Base-by-base conservation (phyloP, 768 basidiomycete genomes). In the Rhodosporidiobolus sp. region DNA sequence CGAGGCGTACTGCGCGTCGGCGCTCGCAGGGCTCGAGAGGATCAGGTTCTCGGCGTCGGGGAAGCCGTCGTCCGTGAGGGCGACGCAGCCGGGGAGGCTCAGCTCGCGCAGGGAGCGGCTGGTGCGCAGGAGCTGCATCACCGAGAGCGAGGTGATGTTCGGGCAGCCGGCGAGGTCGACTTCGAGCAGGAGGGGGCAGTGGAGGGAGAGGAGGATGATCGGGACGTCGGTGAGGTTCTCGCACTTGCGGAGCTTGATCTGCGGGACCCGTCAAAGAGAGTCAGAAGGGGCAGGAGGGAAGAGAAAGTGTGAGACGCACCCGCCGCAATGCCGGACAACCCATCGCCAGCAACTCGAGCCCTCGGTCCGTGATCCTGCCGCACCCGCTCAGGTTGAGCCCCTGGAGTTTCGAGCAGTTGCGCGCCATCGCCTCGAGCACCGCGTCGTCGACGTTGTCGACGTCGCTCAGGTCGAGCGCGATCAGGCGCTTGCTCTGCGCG, bases 341-440 rank as follows among this genome's bases (percentile, higher is more conserved):
- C 50, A 82, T 78, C 6, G 94, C 94, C 48, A 98, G 84, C 4
- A 90, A 88, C 63, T 87, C 81, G 60, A 99, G 82, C 22, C 90
- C 92, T 45, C 83, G 78, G 78, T 97, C 91, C 35, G 91, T 88
- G 57, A 98, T 86, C 68, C 85, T 84, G 77, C 85, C 87, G 83
- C 96, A 98, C 14, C 89, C 89, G 34, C 87, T 87, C 53, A 98
- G 83, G 80, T 97, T 98, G 80, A 98, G 88, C 50, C 95, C 96
- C 80, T 96, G 95, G 43, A 98, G 81, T 68, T 88, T 88, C 77
- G 82, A 89, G 79, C 92, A 94, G 12, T 85, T 85, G 73, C 85
- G 85, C 49, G 90, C 90, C 60, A 97, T 84, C 3, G 90, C 88
- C 63, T 87, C 80, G 62, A 98, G 83, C 26, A 90, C 91, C 38